These are phyloP conservation scores for Eucalyptus caleyi DNA, from an alignment of 345 rosid species.

Conservation along the genomic window DNA sequence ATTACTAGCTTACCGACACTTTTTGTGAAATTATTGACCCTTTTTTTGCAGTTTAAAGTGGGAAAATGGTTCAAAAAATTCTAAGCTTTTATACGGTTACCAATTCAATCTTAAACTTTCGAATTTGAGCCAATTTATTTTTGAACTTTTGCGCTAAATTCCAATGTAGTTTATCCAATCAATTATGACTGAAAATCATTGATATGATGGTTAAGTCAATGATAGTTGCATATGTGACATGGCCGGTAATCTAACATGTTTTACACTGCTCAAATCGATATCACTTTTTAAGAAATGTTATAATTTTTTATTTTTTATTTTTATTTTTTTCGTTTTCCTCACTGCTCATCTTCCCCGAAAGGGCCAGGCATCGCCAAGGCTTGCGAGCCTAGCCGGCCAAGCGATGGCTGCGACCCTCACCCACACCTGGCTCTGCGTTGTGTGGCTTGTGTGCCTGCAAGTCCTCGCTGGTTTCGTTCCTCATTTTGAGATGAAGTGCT, in stretches of 20 bases:
- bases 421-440: background rate
- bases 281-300: background rate
- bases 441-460: background rate
- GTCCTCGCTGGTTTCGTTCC: background rate
- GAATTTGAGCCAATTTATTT: background rate
- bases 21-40: background rate
- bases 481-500: background rate
- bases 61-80: background rate
- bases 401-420: background rate
- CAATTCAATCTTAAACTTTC: background rate
- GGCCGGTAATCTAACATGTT: accelerated
- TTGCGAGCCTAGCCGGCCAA: background rate
- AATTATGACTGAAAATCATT: background rate
- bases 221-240: accelerated
- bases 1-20: background rate
- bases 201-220: background rate
- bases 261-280: accelerated
- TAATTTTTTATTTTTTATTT: background rate
- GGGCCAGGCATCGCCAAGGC: accelerated
- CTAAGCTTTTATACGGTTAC: background rate
- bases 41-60: background rate
- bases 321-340: too few species aligned
- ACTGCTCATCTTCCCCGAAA: background rate
- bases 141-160: accelerated
- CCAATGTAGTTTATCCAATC: accelerated